Evolutionary conservation across 2,329 filamentous ascomycete genomes (phyloP).

Genomic region (Penicillium nordicum): DNA sequence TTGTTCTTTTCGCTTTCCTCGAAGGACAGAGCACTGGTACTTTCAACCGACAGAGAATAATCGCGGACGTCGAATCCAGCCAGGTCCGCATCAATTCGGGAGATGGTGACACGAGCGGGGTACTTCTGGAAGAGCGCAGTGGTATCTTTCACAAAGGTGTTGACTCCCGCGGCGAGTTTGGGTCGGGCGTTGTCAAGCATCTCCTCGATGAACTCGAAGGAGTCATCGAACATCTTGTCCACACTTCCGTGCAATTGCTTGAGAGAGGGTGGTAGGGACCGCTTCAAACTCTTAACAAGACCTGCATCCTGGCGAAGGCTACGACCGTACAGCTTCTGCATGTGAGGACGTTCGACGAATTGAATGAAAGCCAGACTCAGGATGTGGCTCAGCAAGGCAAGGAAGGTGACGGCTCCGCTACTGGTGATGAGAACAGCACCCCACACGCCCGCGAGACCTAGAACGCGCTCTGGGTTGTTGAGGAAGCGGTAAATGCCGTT

Average conservation of each 20-base stretch:
- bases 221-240: conserved; percentile 80
- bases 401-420: conserved; percentile 78
- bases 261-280: conserved; percentile 77
- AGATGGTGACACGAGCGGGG: conserved; percentile 79
- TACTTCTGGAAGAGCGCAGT: conserved; percentile 85
- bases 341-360: conserved; percentile 91
- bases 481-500: conserved; percentile 96
- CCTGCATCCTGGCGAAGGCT: conserved; percentile 82
- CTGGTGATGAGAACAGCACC: conserved; percentile 90
- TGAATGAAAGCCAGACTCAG: conserved; percentile 85
- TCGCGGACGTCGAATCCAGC: conserved; percentile 74
- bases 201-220: conserved; percentile 85
- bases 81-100: conserved; percentile 72
- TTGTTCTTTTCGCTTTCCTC: conserved; percentile 59
- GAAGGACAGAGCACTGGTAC: conserved; percentile 54
- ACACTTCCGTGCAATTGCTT: conserved; percentile 81
- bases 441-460: conserved; percentile 94
- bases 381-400: conserved; percentile 81
- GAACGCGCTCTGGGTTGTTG: conserved; percentile 93
- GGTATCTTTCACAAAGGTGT: conserved; percentile 82
- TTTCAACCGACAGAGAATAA: conserved; percentile 74
- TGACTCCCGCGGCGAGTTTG: conserved; percentile 81
- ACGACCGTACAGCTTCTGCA: conserved; percentile 94
- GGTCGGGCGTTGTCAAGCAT: conserved; percentile 81
- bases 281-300: conserved; percentile 84